A percentile compares a stretch with the other conserved stretches of the same genome.
Conservation (phyloP, 225 moss, liverwort and hornwort species). For the Anthoceros angustus region DNA sequence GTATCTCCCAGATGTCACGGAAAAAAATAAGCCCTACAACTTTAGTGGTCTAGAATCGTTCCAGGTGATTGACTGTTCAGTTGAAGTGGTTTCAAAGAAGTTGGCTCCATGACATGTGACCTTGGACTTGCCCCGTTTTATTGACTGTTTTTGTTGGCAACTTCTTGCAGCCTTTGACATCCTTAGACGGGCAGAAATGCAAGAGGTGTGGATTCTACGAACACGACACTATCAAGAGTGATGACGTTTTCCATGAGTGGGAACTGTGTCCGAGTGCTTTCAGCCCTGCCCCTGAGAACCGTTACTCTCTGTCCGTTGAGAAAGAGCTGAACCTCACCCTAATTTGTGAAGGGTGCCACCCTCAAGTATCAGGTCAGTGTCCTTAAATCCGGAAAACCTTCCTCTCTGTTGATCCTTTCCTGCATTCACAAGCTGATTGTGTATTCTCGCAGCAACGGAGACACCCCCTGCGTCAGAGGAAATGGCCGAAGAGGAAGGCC, state of each 20-base stretch:
- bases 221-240: conserved; percentile 48
- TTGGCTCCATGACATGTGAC: too few relatives aligned
- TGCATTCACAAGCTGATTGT: too few relatives aligned
- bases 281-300: conserved; percentile 35
- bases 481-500: conserved; percentile 9
- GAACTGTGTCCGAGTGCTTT: conserved; percentile 81
- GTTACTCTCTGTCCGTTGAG: conserved; percentile 17
- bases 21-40: conserved; percentile 38
- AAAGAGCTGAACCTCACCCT: conserved; percentile 62
- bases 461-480: conserved; percentile 2
- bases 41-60: conserved; percentile 74
- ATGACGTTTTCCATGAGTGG: conserved; percentile 63
- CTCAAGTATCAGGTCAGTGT: conserved; percentile 3
- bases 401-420: too few relatives aligned
- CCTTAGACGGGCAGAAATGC: conserved; percentile 59
- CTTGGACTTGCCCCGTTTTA: too few relatives aligned
- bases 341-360: conserved; percentile 42
- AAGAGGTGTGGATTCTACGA: conserved; percentile 91
- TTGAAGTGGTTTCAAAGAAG: conserved; percentile 2
- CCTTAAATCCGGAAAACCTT: too few relatives aligned
- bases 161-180: conserved; percentile 64
- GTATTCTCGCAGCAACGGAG: neutral
- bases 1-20: conserved; percentile 54
- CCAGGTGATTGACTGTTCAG: conserved; percentile 47
- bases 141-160: neutral